Evolutionary conservation across 2,329 filamentous ascomycete genomes (phyloP).

Genomic region (Diaporthe capsici): DNA sequence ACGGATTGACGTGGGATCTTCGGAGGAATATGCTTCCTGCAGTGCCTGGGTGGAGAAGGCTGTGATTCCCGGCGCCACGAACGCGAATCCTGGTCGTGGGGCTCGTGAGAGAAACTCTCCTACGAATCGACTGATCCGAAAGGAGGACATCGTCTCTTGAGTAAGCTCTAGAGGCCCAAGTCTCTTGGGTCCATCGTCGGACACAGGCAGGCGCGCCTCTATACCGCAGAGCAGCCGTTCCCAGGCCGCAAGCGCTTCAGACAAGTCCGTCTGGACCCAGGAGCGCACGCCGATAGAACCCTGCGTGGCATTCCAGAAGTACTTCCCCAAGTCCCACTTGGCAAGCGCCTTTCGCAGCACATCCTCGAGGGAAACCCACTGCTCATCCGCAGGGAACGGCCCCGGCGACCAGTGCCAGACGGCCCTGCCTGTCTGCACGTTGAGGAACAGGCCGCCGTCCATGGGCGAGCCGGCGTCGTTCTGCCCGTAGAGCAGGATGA

Average conservation of each 20-base stretch:
- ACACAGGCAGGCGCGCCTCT: not conserved
- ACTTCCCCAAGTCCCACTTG: not conserved
- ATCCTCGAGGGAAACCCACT: not conserved
- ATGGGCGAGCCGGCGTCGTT: not conserved
- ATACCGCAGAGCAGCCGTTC: not conserved
- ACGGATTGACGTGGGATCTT: not conserved
- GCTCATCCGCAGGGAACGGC: not conserved
- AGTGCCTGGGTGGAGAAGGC: not conserved
- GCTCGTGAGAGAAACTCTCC: not conserved
- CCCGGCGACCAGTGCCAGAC: not conserved
- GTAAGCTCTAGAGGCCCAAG: not conserved
- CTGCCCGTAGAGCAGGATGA: not conserved
- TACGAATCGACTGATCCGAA: not conserved
- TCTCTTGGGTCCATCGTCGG: not conserved
- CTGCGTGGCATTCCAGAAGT: not conserved
- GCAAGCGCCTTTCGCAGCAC: not conserved
- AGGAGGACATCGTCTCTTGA: not conserved
- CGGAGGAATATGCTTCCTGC: not conserved
- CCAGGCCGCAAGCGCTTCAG: not conserved
- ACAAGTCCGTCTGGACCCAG: not conserved
- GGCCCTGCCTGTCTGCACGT: not conserved
- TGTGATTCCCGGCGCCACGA: not conserved
- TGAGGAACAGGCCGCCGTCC: not conserved
- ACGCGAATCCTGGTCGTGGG: not conserved
- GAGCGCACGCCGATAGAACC: not conserved